Conservation (phyloP, 768 basidiomycete genomes). For the Strobilomyces confusus region DNA sequence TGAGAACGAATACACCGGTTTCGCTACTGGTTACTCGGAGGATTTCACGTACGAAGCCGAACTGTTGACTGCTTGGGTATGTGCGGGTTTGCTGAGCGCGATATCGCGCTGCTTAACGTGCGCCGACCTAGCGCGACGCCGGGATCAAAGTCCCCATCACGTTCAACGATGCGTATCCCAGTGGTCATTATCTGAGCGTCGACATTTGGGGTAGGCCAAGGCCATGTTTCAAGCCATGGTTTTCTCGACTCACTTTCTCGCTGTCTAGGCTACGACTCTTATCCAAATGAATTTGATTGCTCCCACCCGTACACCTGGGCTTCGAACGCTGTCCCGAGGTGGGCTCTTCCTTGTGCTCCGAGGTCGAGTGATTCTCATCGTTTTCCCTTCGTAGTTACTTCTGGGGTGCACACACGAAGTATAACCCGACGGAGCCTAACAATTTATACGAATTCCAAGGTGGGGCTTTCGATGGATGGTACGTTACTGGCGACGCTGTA, state of each 20-base stretch:
- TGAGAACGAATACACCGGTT: conserved; percentile 50
- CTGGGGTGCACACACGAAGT: conserved; percentile 38
- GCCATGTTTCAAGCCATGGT: background rate
- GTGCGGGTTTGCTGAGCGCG: background rate
- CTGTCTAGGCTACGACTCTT: conserved; percentile 25
- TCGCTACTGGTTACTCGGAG: conserved; percentile 35
- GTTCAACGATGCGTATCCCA: conserved; percentile 44
- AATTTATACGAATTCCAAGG: conserved; percentile 31
- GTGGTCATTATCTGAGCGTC: conserved; percentile 42
- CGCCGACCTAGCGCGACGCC: conserved; percentile 32
- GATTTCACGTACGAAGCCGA: conserved; percentile 41
- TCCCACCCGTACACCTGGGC: conserved; percentile 44
- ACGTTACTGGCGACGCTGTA: conserved; percentile 31
- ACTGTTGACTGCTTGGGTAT: conserved; percentile 32
- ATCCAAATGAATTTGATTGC: conserved; percentile 55
- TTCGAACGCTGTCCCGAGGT: conserved; percentile 40
- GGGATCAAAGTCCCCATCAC: conserved; percentile 47
- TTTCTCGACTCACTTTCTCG: background rate
- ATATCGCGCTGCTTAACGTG: conserved; percentile 1
- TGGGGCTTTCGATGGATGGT: conserved; percentile 53
- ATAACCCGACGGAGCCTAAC: conserved; percentile 21
- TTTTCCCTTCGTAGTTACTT: conserved; percentile 18
- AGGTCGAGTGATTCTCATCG: background rate
- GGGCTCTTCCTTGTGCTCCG: background rate
- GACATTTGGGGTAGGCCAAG: conserved; percentile 43